These are phyloP conservation scores for Clarireedia monteithiana DNA, from an alignment of 2,329 filamentous ascomycete genomes.

Conservation along the genomic window DNA sequence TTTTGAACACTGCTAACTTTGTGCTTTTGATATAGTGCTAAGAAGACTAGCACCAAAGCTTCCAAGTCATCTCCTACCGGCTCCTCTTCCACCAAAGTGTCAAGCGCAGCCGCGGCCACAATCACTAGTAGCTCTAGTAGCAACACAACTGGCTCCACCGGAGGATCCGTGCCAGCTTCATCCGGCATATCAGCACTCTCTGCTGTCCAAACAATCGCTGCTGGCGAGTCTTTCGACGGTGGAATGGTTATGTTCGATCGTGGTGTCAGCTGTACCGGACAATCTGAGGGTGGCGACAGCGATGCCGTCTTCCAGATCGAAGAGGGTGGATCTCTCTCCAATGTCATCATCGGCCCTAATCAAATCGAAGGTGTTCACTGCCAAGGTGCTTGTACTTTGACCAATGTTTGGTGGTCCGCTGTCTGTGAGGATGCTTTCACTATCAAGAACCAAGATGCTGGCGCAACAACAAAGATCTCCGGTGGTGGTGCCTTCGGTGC, in stretches of 20 bases:
- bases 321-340: conserved; percentile 28
- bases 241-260: conserved; percentile 38
- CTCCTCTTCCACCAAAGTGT: background rate
- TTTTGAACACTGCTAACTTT: background rate
- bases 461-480: conserved; percentile 35
- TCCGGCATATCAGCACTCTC: conserved; percentile 34
- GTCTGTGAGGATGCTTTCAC: conserved; percentile 24
- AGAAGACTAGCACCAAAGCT: background rate
- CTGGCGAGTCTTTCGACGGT: conserved; percentile 39
- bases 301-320: conserved; percentile 30
- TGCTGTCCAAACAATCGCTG: conserved; percentile 37
- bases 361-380: conserved; percentile 29
- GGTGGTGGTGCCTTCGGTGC: conserved; percentile 38
- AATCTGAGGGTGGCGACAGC: conserved; percentile 34
- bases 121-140: background rate
- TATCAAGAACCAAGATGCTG: conserved; percentile 19
- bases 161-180: conserved; percentile 11
- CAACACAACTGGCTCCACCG: background rate
- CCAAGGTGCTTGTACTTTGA: conserved; percentile 22
- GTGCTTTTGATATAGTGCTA: background rate
- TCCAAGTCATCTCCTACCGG: background rate
- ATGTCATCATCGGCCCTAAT: conserved; percentile 30
- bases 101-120: background rate
- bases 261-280: conserved; percentile 34
- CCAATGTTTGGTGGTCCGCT: conserved; percentile 23